Evolutionary conservation across 768 basidiomycete species (phyloP).

Genomic region (Pleurotus sapidus): DNA sequence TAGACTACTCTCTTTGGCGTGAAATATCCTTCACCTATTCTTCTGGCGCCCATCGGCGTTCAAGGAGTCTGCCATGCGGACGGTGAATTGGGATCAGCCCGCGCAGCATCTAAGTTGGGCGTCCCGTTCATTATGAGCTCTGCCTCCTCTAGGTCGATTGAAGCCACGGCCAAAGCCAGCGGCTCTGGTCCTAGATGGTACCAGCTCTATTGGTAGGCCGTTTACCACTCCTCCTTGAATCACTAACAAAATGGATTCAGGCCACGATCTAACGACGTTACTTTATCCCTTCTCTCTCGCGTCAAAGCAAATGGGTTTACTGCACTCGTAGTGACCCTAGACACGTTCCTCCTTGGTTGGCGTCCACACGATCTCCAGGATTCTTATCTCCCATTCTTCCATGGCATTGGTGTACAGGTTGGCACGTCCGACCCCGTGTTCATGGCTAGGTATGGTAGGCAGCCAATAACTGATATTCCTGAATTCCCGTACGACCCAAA

Average conservation of each 20-base stretch:
- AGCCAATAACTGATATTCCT: conserved; percentile 39
- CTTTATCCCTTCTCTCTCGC: conserved; percentile 61
- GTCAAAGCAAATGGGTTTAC: conserved; percentile 66
- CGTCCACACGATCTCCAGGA: conserved; percentile 70
- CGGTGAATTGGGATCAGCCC: conserved; percentile 69
- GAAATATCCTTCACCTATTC: conserved; percentile 55
- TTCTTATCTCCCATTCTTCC: conserved; percentile 63
- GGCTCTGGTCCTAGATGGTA: conserved; percentile 72
- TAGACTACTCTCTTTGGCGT: conserved; percentile 74
- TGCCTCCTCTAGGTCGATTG: conserved; percentile 68
- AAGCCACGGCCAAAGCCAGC: conserved; percentile 73
- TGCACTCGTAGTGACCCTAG: conserved; percentile 76
- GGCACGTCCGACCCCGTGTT: conserved; percentile 77
- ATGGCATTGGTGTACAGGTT: conserved; percentile 65
- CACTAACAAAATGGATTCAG: conserved; percentile 26
- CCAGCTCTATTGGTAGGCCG: conserved; percentile 72
- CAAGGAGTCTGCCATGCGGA: conserved; percentile 72
- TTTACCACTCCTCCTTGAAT: neutral
- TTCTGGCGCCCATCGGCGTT: conserved; percentile 76
- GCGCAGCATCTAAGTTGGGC: conserved; percentile 57
- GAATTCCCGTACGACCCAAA: conserved; percentile 59
- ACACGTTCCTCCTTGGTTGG: conserved; percentile 74
- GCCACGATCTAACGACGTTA: conserved; percentile 60
- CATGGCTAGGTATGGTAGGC: conserved; percentile 53
- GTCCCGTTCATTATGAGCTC: conserved; percentile 78